These are phyloP conservation scores for Aspergillus thermomutatus DNA, from an alignment of 2,329 filamentous ascomycete genomes.

Conservation along the genomic window DNA sequence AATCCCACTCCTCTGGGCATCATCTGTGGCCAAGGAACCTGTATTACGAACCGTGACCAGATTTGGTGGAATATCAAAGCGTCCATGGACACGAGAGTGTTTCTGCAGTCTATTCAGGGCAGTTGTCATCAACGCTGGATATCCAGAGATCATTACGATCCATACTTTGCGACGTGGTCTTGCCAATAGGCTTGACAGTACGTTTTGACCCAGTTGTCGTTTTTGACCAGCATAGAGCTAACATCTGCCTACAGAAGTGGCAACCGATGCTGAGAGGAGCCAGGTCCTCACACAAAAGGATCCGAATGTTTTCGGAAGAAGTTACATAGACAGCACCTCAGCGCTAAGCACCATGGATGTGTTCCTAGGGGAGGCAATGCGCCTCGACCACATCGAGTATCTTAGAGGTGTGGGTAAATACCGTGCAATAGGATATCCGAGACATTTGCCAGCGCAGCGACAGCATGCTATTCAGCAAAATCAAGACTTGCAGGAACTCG, in stretches of 20 bases:
- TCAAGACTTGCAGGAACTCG: constrained; percentile 5
- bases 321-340: constrained; percentile 11
- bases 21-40: constrained; percentile 6
- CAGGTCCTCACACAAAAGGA: constrained; percentile 12
- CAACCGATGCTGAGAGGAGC: constrained; percentile 8
- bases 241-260: constrained; percentile 7
- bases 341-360: constrained; percentile 10
- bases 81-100: constrained; percentile 6
- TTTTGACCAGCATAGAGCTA: constrained; percentile 1
- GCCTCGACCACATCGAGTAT: constrained; percentile 11
- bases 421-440: not conserved
- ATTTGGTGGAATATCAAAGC: constrained; percentile 5
- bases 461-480: constrained; percentile 8
- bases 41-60: constrained; percentile 8
- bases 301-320: constrained; percentile 11
- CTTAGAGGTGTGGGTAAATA: constrained; percentile 9
- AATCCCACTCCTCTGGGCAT: constrained; percentile 4
- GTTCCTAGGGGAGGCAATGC: constrained; percentile 11
- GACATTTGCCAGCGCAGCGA: constrained; percentile 4
- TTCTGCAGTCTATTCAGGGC: constrained; percentile 8
- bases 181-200: constrained; percentile 11
- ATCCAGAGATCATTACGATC: constrained; percentile 11
- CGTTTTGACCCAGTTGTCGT: not conserved
- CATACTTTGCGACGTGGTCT: constrained; percentile 9
- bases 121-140: constrained; percentile 9